Evolutionary conservation across 108 stramenopile species (phyloP), one percentile per base, ranked within the genome.

Genomic region (Discostella stelligeroides): DNA sequence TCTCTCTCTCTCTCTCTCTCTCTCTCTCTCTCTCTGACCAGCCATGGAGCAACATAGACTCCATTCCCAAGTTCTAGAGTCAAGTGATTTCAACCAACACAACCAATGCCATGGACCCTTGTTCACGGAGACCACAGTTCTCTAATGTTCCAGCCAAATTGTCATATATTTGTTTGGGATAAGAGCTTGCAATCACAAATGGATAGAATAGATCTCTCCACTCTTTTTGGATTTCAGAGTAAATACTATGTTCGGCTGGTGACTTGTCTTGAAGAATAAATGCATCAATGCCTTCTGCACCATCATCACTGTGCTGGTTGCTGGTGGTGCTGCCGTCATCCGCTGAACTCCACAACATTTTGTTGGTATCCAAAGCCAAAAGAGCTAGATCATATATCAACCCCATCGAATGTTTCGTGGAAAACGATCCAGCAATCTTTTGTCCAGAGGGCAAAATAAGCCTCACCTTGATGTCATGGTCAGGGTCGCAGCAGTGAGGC

Each of bases 311-410:
- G 4, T 51, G n/a, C n/a, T n/a, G n/a, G n/a, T n/a, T n/a, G n/a
- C n/a, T n/a, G n/a, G n/a, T 20, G 3, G 38, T 38, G 23, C 25
- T 9, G 18, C 46, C 62, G 1, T 46, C n/a, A n/a, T n/a, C n/a
- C n/a, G n/a, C 68, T 10, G 57, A 28, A 63, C 27, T 30, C 53
- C 38, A 55, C 37, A 72, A 56, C 21, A 65, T 28, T 5, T 60
- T 18, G 38, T 47, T 51, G 13, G 13, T 46, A 34, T 76, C 62
- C 67, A 76, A 68, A 17, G 37, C 21, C 14, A 76, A 15, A 28
- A 76, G 62, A 41, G 75, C 67, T 17, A 76, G 53, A 64, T 76
- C 75, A 42, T 76, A 76, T 0, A 76, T 21, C 53, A 76, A 63
- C 54, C 75, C 75, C 9, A 76, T 57, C 20, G 27, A 28, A 58